Evolutionary conservation across 441 rosid genomes (phyloP).

Genomic region (Hypseocharis bilobata): DNA sequence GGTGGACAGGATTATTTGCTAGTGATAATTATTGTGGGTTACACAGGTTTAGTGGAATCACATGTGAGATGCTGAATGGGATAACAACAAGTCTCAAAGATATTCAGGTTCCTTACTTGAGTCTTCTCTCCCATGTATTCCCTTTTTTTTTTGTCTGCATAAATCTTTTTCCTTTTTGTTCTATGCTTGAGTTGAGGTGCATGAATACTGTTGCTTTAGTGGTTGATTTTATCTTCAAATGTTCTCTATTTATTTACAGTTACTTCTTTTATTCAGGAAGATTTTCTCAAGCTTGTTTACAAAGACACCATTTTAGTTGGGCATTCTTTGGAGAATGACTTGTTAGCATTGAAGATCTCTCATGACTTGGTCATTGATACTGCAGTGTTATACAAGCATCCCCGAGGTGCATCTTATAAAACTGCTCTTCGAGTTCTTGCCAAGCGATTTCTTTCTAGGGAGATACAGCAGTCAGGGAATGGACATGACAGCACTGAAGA

Average conservation of each 20-base stretch:
- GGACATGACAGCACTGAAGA: conserved; percentile 92
- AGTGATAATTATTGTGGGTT: conserved; percentile 12
- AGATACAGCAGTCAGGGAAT: conserved; percentile 65
- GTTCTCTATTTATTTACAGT: conserved; percentile 15
- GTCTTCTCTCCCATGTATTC: not conserved
- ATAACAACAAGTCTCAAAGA: conserved; percentile 74
- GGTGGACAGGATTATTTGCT: not conserved
- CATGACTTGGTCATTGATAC: conserved; percentile 85
- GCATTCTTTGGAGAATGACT: conserved; percentile 91
- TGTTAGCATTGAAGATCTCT: conserved; percentile 69
- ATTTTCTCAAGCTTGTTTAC: conserved; percentile 65
- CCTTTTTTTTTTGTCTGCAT: conserved; percentile 1
- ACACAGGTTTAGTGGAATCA: conserved; percentile 86
- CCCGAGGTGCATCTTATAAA: conserved; percentile 66
- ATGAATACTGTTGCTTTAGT: conserved; percentile 4
- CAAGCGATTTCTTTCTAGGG: conserved; percentile 69
- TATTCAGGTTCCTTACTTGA: conserved; percentile 43
- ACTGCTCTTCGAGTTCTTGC: conserved; percentile 78
- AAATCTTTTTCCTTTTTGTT: not conserved
- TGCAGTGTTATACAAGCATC: conserved; percentile 74
- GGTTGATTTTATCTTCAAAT: conserved; percentile 1
- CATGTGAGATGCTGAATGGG: conserved; percentile 62
- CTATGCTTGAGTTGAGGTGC: not conserved
- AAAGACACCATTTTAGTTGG: conserved; percentile 81
- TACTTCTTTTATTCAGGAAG: conserved; percentile 68